Base-by-base conservation (phyloP, 2,329 filamentous ascomycete genomes). In the Phialocephala subalpina region DNA sequence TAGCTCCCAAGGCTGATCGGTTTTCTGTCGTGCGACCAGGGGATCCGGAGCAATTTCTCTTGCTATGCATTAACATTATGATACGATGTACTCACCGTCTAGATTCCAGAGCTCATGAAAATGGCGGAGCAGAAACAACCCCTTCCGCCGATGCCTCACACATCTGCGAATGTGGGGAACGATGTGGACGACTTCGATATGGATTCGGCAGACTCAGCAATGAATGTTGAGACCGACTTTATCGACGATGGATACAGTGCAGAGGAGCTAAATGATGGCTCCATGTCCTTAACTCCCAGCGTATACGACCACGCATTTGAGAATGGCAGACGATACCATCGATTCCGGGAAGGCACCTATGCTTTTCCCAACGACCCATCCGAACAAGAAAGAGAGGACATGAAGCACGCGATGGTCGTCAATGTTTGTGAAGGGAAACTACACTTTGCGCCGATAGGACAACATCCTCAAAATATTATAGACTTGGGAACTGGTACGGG, bases 261-360 rank as follows among this genome's bases (percentile, higher is more conserved):
- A 16, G 66, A 68, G 6, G 42, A 40, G 9, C 33, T 40, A n/a
- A 61, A 29, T 20, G 58, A 52, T n/a, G 53, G 45, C 45, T 68
- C 68, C 3, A 65, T 65, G 20, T 70, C 68, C 14, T 47, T 69
- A n/a, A 35, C 64, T 5, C 63, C 64, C 53, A 78, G 75, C 55
- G 77, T 84, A 36, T 78, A 80, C 53, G 81, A 86, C 67, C 86
- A 84, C 70, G 78, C 80, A 63, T 80, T 77, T 64, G 84, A 86
- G 69, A 85, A 87, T 67, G 85, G 85, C 29, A 80, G 84, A 20
- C 80, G 84, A 14, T 87, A 87, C 64, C 84, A 86, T 71, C 79
- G 80, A 47, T 85, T 83, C 69, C 79, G 83, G 25, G 82, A 83
- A 61, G 84, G 83, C 20, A 59, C 61, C 12, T 67, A 69, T 47